Evolutionary conservation across 192 early-diverging fungal species (phyloP).

Genomic region (Martensiomyces pterosporus): DNA sequence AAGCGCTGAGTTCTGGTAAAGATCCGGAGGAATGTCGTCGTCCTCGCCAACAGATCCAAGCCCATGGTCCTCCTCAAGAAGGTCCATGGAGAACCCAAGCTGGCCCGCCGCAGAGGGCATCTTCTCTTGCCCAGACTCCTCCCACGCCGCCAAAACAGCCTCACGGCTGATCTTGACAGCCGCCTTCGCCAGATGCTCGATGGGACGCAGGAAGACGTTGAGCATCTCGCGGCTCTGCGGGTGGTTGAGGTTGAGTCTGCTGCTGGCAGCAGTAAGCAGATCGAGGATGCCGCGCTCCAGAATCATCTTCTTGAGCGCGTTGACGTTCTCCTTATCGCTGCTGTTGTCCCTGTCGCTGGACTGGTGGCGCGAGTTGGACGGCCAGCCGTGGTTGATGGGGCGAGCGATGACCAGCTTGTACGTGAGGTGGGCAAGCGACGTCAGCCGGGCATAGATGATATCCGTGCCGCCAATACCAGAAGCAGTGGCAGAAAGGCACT

Average conservation of each 20-base stretch:
- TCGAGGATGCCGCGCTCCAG: conserved; percentile 84
- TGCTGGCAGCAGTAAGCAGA: conserved; percentile 71
- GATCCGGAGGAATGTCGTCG: conserved; percentile 51
- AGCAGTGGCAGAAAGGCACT: conserved; percentile 37
- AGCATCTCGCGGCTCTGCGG: conserved; percentile 75
- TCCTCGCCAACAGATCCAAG: conserved; percentile 16
- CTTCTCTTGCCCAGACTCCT: conserved; percentile 48
- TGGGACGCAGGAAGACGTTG: conserved; percentile 74
- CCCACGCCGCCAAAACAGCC: conserved; percentile 49
- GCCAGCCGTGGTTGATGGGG: conserved; percentile 32
- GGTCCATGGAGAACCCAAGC: conserved; percentile 34
- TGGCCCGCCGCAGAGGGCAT: conserved; percentile 34
- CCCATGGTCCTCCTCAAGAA: conserved; percentile 37
- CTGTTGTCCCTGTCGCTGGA: conserved; percentile 1
- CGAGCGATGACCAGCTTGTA: conserved; percentile 45
- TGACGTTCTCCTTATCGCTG: conserved; percentile 22
- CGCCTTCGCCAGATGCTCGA: conserved; percentile 83
- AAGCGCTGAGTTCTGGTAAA: conserved; percentile 50
- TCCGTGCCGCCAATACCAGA: conserved; percentile 20
- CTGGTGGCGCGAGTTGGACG: background rate
- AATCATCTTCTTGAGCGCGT: conserved; percentile 58
- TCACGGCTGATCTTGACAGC: conserved; percentile 81
- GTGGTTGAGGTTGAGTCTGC: conserved; percentile 88
- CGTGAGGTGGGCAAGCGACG: conserved; percentile 38
- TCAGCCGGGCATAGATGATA: conserved; percentile 43